These are phyloP conservation scores for Boletus sensibilis DNA, from an alignment of 768 basidiomycete species.

Conservation along the genomic window DNA sequence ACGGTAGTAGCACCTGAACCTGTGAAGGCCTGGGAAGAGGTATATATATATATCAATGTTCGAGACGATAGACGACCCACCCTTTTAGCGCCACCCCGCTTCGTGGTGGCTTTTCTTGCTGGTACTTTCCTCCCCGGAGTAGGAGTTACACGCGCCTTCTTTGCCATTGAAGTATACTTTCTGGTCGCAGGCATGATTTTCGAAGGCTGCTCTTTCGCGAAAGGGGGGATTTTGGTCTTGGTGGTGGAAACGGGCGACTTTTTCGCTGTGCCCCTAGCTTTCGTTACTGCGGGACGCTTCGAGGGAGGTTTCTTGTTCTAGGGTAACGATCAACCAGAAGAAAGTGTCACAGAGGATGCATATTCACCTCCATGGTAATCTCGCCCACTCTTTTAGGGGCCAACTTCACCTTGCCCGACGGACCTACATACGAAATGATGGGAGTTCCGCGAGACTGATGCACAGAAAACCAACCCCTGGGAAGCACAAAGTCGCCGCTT, in stretches of 20 bases:
- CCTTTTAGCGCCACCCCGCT: slow-evolving; percentile 4
- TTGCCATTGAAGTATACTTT: slow-evolving; percentile 27
- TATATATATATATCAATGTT: background rate
- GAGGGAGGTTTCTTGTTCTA: slow-evolving; percentile 16
- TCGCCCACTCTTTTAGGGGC: slow-evolving; percentile 12
- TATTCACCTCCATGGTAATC: slow-evolving; percentile 17
- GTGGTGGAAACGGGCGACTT: background rate
- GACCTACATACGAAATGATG: slow-evolving; percentile 11
- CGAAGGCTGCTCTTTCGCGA: background rate
- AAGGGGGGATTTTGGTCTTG: background rate
- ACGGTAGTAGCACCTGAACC: background rate
- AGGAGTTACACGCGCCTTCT: slow-evolving; percentile 20
- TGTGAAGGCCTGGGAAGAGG: slow-evolving; percentile 2
- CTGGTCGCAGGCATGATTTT: slow-evolving; percentile 8
- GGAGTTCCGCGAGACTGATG: background rate
- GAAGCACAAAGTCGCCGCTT: slow-evolving; percentile 52
- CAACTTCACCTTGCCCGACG: slow-evolving; percentile 30
- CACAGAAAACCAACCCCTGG: slow-evolving; percentile 42
- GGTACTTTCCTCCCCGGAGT: slow-evolving; percentile 8
- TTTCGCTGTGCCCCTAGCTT: background rate
- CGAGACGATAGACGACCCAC: slow-evolving; percentile 2
- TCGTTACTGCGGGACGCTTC: background rate
- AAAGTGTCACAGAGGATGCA: background rate
- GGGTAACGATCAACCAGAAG: background rate
- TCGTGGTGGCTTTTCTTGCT: slow-evolving; percentile 3